Evolutionary conservation across 164 flowering plant species (phyloP).

Genomic region (Echeveria elegans): DNA sequence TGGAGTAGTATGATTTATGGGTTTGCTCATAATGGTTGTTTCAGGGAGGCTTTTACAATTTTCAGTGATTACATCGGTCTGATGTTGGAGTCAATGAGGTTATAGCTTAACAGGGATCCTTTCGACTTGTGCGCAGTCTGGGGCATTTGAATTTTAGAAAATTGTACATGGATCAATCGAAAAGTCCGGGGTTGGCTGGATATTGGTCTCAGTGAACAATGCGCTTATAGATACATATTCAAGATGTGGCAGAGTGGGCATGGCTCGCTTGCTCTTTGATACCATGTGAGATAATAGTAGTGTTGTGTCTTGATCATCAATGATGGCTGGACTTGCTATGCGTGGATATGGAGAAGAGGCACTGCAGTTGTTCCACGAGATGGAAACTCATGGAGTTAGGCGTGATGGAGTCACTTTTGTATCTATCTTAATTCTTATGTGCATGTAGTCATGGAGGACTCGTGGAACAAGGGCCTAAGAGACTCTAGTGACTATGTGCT

Average conservation of each 20-base stretch:
- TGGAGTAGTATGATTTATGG: conserved; percentile 78
- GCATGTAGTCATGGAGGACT: conserved; percentile 74
- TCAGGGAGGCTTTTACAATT: conserved; percentile 38
- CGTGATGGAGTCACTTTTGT: conserved; percentile 55
- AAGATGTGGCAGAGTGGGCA: conserved; percentile 45
- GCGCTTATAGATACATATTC: conserved; percentile 56
- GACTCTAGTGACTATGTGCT: conserved; percentile 50
- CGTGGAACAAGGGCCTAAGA: conserved; percentile 34
- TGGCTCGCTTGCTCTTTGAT: conserved; percentile 49
- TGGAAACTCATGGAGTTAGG: conserved; percentile 37
- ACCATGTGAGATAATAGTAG: conserved; percentile 32
- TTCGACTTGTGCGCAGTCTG: conserved; percentile 57
- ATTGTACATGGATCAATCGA: conserved; percentile 46
- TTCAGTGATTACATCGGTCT: conserved; percentile 29
- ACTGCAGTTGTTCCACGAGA: conserved; percentile 29
- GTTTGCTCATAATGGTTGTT: conserved; percentile 37
- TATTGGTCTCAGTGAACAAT: conserved; percentile 44
- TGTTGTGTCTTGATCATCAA: conserved; percentile 54
- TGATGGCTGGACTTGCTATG: conserved; percentile 62
- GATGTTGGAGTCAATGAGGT: conserved; percentile 48
- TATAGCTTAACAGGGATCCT: conserved; percentile 52
- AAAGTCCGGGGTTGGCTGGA: conserved; percentile 33
- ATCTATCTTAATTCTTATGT: conserved; percentile 50
- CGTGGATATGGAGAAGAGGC: conserved; percentile 61
- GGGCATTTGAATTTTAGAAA: conserved; percentile 47